These are phyloP conservation scores for Triglochin maritima DNA, from an alignment of 106 monocot genomes.

Conservation along the genomic window DNA sequence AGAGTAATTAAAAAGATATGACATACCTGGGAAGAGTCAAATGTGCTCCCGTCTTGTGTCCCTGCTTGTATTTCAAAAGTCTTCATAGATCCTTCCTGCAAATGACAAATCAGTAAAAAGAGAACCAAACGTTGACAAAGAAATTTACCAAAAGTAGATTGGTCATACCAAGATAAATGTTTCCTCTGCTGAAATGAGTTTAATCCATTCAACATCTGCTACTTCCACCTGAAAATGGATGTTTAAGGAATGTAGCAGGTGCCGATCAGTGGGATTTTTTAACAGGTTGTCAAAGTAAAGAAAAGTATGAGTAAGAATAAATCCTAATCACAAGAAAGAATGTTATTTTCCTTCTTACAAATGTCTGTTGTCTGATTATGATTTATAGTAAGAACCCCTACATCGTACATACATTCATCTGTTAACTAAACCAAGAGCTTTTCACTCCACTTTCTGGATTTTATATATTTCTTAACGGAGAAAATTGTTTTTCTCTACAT, in stretches of 20 bases:
- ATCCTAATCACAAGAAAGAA: no score
- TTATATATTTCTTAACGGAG: no score
- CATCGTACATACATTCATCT: no score
- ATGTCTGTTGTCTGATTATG: no score
- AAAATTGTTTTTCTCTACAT: no score
- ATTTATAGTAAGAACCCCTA: no score
- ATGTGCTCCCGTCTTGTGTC: conserved; percentile 59
- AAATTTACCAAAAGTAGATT: neutral
- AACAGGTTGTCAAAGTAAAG: no score
- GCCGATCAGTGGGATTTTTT: no score
- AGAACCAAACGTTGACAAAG: neutral
- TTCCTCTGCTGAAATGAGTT: conserved; percentile 58
- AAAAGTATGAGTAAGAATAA: no score
- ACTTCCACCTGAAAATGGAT: conserved; percentile 49
- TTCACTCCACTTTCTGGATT: no score
- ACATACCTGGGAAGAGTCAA: conserved; percentile 78
- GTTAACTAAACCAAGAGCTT: no score
- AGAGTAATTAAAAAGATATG: neutral
- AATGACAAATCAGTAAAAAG: neutral
- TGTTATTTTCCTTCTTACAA: no score
- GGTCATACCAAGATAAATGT: conserved; percentile 71
- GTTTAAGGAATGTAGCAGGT: neutral
- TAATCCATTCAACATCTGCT: conserved; percentile 87
- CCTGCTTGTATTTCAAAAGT: conserved; percentile 66
- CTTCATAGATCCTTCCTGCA: conserved; percentile 61